Base-by-base conservation (phyloP, 1,284 basidiomycete species). In the Mrakiaceae sp. region DNA sequence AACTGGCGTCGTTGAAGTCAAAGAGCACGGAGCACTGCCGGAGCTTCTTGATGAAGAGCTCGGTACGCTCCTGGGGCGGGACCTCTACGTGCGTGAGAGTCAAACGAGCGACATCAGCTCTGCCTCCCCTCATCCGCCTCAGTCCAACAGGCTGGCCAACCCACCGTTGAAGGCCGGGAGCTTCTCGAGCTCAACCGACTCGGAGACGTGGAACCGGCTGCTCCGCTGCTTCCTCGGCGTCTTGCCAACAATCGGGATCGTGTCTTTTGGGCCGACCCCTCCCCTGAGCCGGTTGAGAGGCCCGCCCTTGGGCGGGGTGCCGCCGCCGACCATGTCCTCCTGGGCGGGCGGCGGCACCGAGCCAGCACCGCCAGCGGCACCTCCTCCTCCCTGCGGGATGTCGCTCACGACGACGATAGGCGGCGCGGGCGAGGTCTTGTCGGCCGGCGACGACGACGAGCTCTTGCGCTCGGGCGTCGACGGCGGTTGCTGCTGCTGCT, bases 1-100 rank as follows among this genome's bases (percentile, higher is more conserved):
- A 82, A 72, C 90, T 95, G 58, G 94, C 89, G 74, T 99, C 96
- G 75, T 98, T 98, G 78, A 99, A 99, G 78, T 99, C 96, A 74
- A 99, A 99, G 39, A 99, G 81, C 67, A 97, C 92, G 64, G 89
- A 87, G 78, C 94, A 98, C 76, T 98, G 96, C 75, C 89, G 85
- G 62, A 99, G 82, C 78, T 99, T 99, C 77, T 84, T 90, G 71
- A 98, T 81, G 74, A 99, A 98, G 48, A 99, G 81, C 68, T 89
- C 87, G 56, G 91, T 85, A 54, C 94, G 86, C 74, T 98, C 95
- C 69, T 82, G 85, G 0, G 87, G 86, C 60, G 90, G 83, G 2
- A 91, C 95, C 79, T 99, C 96, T 94, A 76, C 54, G 63, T 14
- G 47, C 39, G 44, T 62, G 58, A 66, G 62, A 54, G 49, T n/a